Evolutionary conservation across 2,329 filamentous ascomycete genomes (phyloP), one percentile per base, ranked within the genome.

Genomic region (Calonectria multiphialidica): DNA sequence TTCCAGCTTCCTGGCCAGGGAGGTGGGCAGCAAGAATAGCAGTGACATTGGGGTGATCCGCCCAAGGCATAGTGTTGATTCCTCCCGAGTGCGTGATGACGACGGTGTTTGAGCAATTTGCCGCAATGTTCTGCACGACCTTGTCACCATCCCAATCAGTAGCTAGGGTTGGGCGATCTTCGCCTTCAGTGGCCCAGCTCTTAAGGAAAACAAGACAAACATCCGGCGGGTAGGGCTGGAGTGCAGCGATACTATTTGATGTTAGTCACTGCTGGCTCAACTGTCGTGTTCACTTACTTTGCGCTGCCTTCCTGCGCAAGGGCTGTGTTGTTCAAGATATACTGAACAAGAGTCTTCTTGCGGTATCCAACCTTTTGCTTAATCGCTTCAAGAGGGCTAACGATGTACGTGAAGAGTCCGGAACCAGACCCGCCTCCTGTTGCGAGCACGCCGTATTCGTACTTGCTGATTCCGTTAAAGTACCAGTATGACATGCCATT

Each of bases 381-480:
- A 15, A 85, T 84, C 62, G 85, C 82, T 18, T 76, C 70, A 30
- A 83, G 80, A 0, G 81, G 83, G 7, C 83, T 82, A 5, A 84
- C 73, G 1, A 81, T 76, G 5, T 81, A 83, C 28, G 84, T 76
- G 1, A 68, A 78, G 76, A 83, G 84, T 50, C 84, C 83, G 0
- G 80, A 77, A 1, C 82, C 82, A 5, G 84, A 84, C 5, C 83
- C 90, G 84, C 90, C 91, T 25, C 90, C 90, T 81, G 88, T 88
- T 4, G 86, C 87, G 3, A 92, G 82, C 3, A 86, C 88, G 6
- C 89, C 88, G 70, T 83, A 83, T 81, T 94, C 92, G 70, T 83
- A 83, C 81, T 94, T 92, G 1, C 23, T 89, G 86, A 78, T 90
- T 88, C 18, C 91, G 87, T 77, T 91, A 93, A 70, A 88, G 12